A percentile compares a stretch with the other conserved stretches of the same genome.
phyloP scores from a whole-genome alignment of 1,139 yeast species.

The Sugiyamaella grinbergsii region DNA sequence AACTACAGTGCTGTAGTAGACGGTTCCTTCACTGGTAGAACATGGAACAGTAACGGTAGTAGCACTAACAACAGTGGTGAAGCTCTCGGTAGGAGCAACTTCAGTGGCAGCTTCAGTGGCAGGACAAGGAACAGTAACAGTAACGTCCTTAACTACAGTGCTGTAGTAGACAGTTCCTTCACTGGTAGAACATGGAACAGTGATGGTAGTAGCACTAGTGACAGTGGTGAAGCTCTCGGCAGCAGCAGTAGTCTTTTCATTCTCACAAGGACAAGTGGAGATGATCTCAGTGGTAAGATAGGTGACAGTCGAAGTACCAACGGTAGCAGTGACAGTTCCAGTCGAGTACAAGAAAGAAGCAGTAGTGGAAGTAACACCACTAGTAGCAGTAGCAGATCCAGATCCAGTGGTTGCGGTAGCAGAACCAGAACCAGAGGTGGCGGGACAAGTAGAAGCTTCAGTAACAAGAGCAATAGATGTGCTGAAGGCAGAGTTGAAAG shows the following conservation, averaged over 20 bases:
- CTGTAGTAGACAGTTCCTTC: constrained; percentile 2
- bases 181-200: constrained; percentile 19
- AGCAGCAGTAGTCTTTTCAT: constrained; percentile 17
- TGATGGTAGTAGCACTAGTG: constrained; percentile 5
- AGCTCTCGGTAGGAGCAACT: constrained; percentile 9
- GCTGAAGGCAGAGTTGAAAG: constrained; percentile 12
- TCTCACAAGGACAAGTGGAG: constrained; percentile 22
- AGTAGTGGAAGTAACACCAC: constrained; percentile 14
- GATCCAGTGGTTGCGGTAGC: constrained; percentile 10
- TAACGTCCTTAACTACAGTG: background rate
- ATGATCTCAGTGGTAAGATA: constrained; percentile 18
- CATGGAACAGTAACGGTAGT: constrained; percentile 18
- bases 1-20: background rate
- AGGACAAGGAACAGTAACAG: constrained; percentile 8
- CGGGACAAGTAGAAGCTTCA: constrained; percentile 17
- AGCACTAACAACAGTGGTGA: constrained; percentile 8
- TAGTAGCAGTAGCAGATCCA: constrained; percentile 3
- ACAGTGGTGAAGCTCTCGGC: constrained; percentile 10
- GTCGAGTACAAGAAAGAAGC: constrained; percentile 16
- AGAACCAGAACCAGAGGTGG: constrained; percentile 1
- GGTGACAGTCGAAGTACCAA: constrained; percentile 20
- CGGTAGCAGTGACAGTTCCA: constrained; percentile 17
- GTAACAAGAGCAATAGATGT: constrained; percentile 10
- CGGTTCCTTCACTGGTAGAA: constrained; percentile 7
- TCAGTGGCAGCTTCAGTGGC: constrained; percentile 1